These are phyloP conservation scores for Juncus effusus DNA, from an alignment of 176 grass and related monocot genomes.

Conservation along the genomic window DNA sequence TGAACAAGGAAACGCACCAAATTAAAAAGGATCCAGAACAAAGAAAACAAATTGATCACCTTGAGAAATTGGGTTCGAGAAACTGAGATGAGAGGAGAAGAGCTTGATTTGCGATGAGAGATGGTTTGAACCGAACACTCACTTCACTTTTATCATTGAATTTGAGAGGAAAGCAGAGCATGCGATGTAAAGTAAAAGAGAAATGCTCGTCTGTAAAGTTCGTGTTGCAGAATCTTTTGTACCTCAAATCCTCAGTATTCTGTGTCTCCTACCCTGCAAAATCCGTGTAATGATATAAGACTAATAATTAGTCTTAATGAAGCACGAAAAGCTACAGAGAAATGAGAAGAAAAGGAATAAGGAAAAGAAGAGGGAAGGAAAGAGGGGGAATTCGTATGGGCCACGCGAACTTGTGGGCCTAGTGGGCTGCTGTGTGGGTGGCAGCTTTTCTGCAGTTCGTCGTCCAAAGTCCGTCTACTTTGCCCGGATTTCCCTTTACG, in stretches of 20 bases:
- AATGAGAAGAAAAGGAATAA: neutral
- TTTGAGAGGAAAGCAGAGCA: slow-evolving; percentile 5
- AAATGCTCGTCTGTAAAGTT: slow-evolving; percentile 31
- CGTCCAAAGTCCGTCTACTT: too few species aligned
- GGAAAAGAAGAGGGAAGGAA: neutral
- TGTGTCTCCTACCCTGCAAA: neutral
- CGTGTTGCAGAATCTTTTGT: slow-evolving; percentile 19
- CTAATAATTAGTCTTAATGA: neutral
- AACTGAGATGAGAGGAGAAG: slow-evolving; percentile 5
- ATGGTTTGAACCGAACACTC: neutral
- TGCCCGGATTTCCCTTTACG: too few species aligned
- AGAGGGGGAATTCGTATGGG: too few species aligned
- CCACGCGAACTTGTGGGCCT: too few species aligned
- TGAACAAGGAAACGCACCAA: too few species aligned
- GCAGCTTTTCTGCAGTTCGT: too few species aligned
- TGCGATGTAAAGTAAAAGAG: slow-evolving; percentile 1
- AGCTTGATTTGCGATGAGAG: neutral
- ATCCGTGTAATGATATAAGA: slow-evolving; percentile 13
- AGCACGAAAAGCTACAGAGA: neutral
- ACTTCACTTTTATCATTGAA: slow-evolving; percentile 17
- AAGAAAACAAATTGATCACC: slow-evolving; percentile 3
- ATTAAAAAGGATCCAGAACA: neutral
- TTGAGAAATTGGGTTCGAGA: slow-evolving; percentile 15
- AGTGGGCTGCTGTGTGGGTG: too few species aligned
- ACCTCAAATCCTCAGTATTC: slow-evolving; percentile 8